Base-by-base conservation (phyloP, 345 rosid species). In the Streptanthus diversifolius region DNA sequence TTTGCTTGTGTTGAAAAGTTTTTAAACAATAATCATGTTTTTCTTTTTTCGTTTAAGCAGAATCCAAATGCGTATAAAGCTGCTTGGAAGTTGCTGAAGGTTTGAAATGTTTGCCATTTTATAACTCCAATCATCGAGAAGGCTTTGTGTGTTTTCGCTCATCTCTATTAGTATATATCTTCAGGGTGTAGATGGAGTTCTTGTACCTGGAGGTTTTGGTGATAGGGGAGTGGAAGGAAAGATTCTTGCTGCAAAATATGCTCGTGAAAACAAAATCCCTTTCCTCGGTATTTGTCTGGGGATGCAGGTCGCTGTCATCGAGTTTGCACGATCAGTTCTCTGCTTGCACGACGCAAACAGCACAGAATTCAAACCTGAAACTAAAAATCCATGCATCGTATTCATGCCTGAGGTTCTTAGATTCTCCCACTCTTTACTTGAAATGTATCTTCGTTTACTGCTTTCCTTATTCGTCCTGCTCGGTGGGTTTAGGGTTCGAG, bases 121-220 rank as follows among this genome's bases (percentile, higher is more conserved):
- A 15, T 10, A 15, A 43, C 44, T 62, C 43, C 10, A 62, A 2
- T 36, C 11, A 19, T 27, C 8, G 8, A 22, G 45, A 67, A 36
- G 56, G 25, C 27, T 66, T 55, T 18, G 27, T 40, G 11, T 40
- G 53, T 39, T 57, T 51, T 17, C 0, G 33, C 68, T 61, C 22
- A 71, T 69, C 12, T 35, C 5, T 21, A 3, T 33, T 21, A 11
- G 32, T 70, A 44, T 22, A 49, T 49, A 51, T 43, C 39, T 40
- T 39, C 60, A 93, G 98, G 89, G 85, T 59, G 93, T 93, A 22
- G 87, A 91, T 82, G 99, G 97, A 48, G 6, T 90, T 77, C 85
- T 95, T 57, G 97, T 95, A 52, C 99, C 99, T 30, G 99, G 99
- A 79, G 99, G 99, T 53, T 95, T 95, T 85, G 99, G 99, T 30